Conservation (phyloP, 306 rosid genomes). For the Nissolia schottii region DNA sequence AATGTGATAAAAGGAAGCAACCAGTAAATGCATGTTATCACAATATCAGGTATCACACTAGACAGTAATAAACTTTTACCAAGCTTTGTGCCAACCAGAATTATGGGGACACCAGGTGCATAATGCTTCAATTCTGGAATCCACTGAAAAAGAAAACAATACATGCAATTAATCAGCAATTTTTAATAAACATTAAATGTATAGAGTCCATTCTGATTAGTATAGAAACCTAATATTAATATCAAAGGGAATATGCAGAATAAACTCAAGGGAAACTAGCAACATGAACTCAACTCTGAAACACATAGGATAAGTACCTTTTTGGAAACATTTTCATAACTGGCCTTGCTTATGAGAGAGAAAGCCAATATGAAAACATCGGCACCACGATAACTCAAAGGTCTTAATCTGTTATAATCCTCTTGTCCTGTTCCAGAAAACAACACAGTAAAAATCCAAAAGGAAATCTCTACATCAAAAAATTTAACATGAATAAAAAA, state of each 20-base stretch:
- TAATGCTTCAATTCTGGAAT: slow-evolving; percentile 99
- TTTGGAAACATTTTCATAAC: slow-evolving; percentile 70
- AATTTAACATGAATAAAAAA: background rate
- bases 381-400: slow-evolving; percentile 70
- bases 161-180: slow-evolving; percentile 4
- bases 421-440: slow-evolving; percentile 53
- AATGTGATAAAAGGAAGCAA: background rate
- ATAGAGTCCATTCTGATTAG: background rate
- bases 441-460: slow-evolving; percentile 39
- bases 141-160: slow-evolving; percentile 72
- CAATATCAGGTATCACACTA: slow-evolving; percentile 6
- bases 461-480: background rate
- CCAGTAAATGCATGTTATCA: background rate
- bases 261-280: background rate
- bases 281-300: background rate
- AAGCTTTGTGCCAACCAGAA: slow-evolving; percentile 94
- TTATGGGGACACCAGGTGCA: slow-evolving; percentile 98
- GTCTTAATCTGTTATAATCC: slow-evolving; percentile 65
- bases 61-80: slow-evolving; percentile 51
- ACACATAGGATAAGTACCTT: slow-evolving; percentile 32
- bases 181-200: background rate
- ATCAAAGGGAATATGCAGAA: background rate
- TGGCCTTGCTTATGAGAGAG: slow-evolving; percentile 70
- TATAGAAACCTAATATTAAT: background rate
- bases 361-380: slow-evolving; percentile 69